These are phyloP conservation scores for Phytophthora rubi DNA, from an alignment of 352 stramenopile genomes.

Conservation along the genomic window DNA sequence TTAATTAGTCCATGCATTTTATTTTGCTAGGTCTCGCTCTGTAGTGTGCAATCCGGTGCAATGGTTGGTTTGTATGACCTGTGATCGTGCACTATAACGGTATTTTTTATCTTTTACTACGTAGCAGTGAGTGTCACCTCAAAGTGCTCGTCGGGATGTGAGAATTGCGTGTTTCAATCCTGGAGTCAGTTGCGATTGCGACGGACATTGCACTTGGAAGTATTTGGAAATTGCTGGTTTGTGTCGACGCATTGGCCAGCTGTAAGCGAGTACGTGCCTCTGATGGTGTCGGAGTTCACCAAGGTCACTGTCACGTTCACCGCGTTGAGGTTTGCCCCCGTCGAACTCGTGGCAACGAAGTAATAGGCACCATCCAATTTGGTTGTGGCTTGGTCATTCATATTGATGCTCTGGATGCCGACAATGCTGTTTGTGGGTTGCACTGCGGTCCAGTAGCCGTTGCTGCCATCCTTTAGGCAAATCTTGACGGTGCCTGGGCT, in stretches of 20 bases:
- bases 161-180: background rate
- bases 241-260: constrained; percentile 41
- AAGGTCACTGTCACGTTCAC: constrained; percentile 44
- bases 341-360: constrained; percentile 38
- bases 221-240: constrained; percentile 35
- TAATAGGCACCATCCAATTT: constrained; percentile 48
- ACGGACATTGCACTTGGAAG: constrained; percentile 17
- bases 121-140: background rate
- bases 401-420: constrained; percentile 45
- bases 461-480: constrained; percentile 49
- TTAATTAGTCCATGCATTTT: no score
- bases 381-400: constrained; percentile 33
- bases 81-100: no score
- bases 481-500: constrained; percentile 38
- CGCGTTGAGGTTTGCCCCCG: constrained; percentile 17
- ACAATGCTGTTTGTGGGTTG: constrained; percentile 47
- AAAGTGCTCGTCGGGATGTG: no score
- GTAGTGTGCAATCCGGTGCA: no score
- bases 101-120: no score
- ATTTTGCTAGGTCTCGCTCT: no score
- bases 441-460: constrained; percentile 44
- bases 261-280: constrained; percentile 33
- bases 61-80: no score
- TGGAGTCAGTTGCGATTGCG: constrained; percentile 11
- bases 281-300: constrained; percentile 35